Evolutionary conservation across 805 yeast genomes (phyloP), one percentile per base, ranked within the genome.

Genomic region (Kazachstania psychrophila): DNA sequence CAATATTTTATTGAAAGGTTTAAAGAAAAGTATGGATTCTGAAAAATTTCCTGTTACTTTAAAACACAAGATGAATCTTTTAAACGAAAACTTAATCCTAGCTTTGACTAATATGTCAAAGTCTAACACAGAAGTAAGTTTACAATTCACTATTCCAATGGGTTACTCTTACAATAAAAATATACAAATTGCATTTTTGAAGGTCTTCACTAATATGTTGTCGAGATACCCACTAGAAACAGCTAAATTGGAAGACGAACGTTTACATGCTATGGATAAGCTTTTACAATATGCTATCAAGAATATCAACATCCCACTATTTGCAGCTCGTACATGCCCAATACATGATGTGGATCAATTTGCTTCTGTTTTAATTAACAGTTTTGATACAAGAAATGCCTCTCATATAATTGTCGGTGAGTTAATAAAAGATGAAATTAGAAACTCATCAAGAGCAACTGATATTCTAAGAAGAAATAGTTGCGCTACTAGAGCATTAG

Each of bases 381-480:
- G 79, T 8, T 75, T 74, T 34, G 70, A 67, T 17, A 56, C 66
- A 15, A 60, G 68, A 41, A 63, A 65, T 37, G 63, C 64, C 20
- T 54, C 62, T 23, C 66, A 66, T 33, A 58, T 66, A 10, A 56
- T 82, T 17, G 75, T 84, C 28, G 56, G 70, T 2, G 66, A 70
- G 8, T 59, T 82, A 32, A 64, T 85, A 14, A 64, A 62, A 19
- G 74, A 73, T 40, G 95, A 85, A 52, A 79, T 86, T 16, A 53
- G 63, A 34, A 65, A 61, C 20, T 75, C 83, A 0, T 59, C 72
- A 1, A 71, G 79, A 41, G 72, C 82, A 14, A 73, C 82, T 22
- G 92, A 83, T 51, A 74, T 86, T 22, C 66, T 86, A 47, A 69
- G 95, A 49, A 70, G 92, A 37, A 86, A 86, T 54, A 78, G 88